A percentile compares a stretch with the other conserved stretches of the same genome.
Conservation (phyloP, 2,329 filamentous ascomycete species). For the Dactylellina parvicollis region DNA sequence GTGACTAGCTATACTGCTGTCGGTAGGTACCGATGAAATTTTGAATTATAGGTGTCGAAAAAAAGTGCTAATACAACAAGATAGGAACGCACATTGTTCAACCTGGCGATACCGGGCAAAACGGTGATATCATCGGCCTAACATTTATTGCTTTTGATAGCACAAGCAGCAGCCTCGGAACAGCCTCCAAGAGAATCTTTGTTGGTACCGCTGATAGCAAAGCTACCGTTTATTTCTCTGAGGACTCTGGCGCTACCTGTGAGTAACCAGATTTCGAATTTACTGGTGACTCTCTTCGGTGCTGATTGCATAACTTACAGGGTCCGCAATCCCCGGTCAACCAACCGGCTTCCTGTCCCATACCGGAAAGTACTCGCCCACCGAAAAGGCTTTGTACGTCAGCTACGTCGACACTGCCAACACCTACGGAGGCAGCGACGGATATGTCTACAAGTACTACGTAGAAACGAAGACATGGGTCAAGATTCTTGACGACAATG, state of each 20-base stretch:
- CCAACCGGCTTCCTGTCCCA: slow-evolving; percentile 67
- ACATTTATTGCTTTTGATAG: slow-evolving; percentile 68
- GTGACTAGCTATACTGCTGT: slow-evolving; percentile 67
- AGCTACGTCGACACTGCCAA: slow-evolving; percentile 68
- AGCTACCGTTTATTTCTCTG: slow-evolving; percentile 67
- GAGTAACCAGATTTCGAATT: neutral
- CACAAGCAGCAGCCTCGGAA: slow-evolving; percentile 64
- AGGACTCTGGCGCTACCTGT: slow-evolving; percentile 68
- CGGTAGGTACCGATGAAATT: slow-evolving; percentile 14
- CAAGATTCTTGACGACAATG: slow-evolving; percentile 67
- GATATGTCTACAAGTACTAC: slow-evolving; percentile 69
- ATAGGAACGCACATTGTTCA: slow-evolving; percentile 65
- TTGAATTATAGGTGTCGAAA: neutral
- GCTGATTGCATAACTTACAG: slow-evolving; percentile 45
- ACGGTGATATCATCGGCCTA: slow-evolving; percentile 65
- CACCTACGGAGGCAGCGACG: slow-evolving; percentile 68
- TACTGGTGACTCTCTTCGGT: neutral
- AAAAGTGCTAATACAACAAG: neutral
- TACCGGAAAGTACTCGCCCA: slow-evolving; percentile 66
- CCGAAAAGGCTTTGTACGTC: slow-evolving; percentile 68
- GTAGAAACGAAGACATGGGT: slow-evolving; percentile 66
- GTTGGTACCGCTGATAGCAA: slow-evolving; percentile 68
- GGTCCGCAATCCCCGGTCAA: slow-evolving; percentile 65
- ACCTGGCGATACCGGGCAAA: slow-evolving; percentile 64
- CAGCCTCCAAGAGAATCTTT: slow-evolving; percentile 68